phyloP scores from a whole-genome alignment of 2,329 filamentous ascomycete species.

The Thermoascus crustaceus region DNA sequence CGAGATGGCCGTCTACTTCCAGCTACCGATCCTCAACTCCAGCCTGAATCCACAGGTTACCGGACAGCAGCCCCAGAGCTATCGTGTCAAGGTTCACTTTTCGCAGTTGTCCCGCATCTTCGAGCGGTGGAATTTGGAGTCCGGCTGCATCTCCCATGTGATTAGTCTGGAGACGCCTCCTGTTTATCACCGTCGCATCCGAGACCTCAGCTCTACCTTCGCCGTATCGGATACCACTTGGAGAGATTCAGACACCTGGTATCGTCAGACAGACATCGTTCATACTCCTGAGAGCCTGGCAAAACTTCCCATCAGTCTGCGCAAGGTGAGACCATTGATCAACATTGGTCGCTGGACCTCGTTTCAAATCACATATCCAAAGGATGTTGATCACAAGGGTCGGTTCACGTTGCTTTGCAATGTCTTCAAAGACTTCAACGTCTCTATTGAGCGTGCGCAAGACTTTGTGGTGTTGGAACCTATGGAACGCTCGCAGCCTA shows the following conservation, averaged over 20 bases:
- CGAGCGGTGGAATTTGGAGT: conserved; percentile 18
- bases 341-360: conserved; percentile 60
- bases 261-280: conserved; percentile 57
- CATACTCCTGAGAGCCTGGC: conserved; percentile 31
- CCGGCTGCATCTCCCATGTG: conserved; percentile 22
- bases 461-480: conserved; percentile 25
- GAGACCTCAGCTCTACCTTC: conserved; percentile 33
- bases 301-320: conserved; percentile 37
- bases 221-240: conserved; percentile 38
- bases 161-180: conserved; percentile 38
- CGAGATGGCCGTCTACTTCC: conserved; percentile 40
- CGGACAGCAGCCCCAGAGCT: conserved; percentile 15
- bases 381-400: conserved; percentile 16
- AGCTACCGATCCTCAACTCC: conserved; percentile 21
- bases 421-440: conserved; percentile 64
- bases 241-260: conserved; percentile 52
- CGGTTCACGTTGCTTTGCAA: conserved; percentile 40
- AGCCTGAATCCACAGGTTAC: conserved; percentile 1
- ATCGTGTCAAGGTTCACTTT: conserved; percentile 40
- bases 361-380: conserved; percentile 45
- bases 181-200: conserved; percentile 35
- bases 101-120: conserved; percentile 34
- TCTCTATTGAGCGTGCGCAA: conserved; percentile 38
- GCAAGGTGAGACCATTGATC: conserved; percentile 45
- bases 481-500: conserved; percentile 3